Evolutionary conservation across 345 rosid species (phyloP).

Genomic region (Bruguiera sexangula): DNA sequence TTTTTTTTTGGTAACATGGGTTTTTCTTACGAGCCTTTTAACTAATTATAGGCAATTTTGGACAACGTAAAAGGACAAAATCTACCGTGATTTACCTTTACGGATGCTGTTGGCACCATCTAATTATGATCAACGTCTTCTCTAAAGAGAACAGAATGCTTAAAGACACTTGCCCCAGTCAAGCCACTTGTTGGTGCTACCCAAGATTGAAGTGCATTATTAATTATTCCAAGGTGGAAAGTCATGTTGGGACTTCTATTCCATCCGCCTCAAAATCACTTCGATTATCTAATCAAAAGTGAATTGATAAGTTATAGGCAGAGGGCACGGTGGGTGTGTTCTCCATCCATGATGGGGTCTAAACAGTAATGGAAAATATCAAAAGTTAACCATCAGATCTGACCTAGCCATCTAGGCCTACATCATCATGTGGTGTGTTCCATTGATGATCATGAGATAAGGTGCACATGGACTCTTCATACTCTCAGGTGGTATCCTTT

Average conservation of each 20-base stretch:
- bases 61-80: constrained; percentile 35
- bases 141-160: constrained; percentile 30
- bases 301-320: background rate
- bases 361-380: background rate
- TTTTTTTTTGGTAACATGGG: background rate
- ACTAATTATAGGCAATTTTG: constrained; percentile 12
- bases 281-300: constrained; percentile 20
- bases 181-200: constrained; percentile 39
- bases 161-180: constrained; percentile 21
- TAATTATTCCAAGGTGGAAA: constrained; percentile 42
- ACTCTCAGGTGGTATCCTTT: background rate
- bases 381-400: background rate
- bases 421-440: background rate
- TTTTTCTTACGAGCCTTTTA: background rate
- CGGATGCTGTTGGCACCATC: constrained; percentile 35
- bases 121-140: constrained; percentile 19
- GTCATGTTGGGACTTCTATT: constrained; percentile 47
- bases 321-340: constrained; percentile 2
- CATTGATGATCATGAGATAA: background rate
- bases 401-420: too few species aligned
- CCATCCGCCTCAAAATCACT: constrained; percentile 37
- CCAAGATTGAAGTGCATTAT: constrained; percentile 30
- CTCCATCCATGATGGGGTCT: constrained; percentile 10
- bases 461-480: too few species aligned
- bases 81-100: constrained; percentile 29